Evolutionary conservation across 495 filamentous ascomycete species (phyloP), one percentile per base, ranked within the genome.

Genomic region (Glarea lozoyensis): DNA sequence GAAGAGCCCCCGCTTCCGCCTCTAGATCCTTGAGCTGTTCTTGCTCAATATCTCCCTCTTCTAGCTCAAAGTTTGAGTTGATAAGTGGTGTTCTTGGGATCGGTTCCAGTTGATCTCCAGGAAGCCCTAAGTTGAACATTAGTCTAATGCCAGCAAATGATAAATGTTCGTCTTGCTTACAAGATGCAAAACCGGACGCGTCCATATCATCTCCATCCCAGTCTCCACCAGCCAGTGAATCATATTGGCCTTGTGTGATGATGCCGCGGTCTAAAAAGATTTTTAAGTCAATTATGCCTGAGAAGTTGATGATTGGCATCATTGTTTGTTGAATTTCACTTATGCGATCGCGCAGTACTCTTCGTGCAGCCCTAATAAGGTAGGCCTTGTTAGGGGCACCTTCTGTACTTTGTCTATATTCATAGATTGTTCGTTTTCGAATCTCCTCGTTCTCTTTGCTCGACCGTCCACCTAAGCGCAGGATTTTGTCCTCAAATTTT

Each of bases 391-490:
- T n/a, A 4, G 50, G 47, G 27, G 29, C 27, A 10, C 27, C 33
- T 12, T 41, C 41, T 1, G 32, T 30, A 3, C 7, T 54, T 43
- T 20, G 64, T 40, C 75, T 70, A 1, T 86, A 58, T 48, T 81
- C 69, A 54, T 65, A 85, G 5, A 94, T 57, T 0, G 78, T 88
- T 7, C 77, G 72, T 3, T 66, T 60, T 47, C 79, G 75, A 50
- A 88, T 80, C 12, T 78, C 66, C 0, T 75, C 69, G 10, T 69
- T 60, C 42, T 84, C 82, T 27, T 70, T 57, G 4, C 71, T 81
- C n/a, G 70, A 78, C 49, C 86, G 72, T 4, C 79, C 77, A n/a
- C 90, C 90, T 13, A 97, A 64, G 5, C 90, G 84, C 30, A 90
- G 64, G 40, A 89, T 80, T 3, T 79, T 68, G 1, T 66, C 63